These are phyloP conservation scores for Vaucheria bursata DNA, from an alignment of 352 stramenopile species.

Conservation along the genomic window DNA sequence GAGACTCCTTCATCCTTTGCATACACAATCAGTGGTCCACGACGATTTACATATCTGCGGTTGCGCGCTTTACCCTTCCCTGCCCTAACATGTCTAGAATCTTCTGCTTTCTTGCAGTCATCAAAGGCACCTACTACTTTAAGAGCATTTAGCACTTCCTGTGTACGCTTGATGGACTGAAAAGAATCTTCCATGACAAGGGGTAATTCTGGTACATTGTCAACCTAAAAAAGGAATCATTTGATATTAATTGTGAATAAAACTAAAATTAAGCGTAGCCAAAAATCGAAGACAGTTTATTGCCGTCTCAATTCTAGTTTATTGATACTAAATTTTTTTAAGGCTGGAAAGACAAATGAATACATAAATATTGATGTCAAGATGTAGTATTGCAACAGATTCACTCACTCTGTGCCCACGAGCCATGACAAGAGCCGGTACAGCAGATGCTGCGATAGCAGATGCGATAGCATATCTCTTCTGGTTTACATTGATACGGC, in stretches of 20 bases:
- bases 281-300: too few relatives aligned
- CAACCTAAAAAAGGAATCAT: constrained; percentile 11
- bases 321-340: too few relatives aligned
- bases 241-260: constrained; percentile 13
- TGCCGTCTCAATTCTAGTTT: too few relatives aligned
- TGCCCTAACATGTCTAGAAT: constrained; percentile 80
- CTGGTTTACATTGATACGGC: constrained; percentile 97
- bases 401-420: constrained; percentile 93
- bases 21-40: constrained; percentile 93
- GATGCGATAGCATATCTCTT: constrained; percentile 93
- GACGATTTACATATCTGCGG: constrained; percentile 86
- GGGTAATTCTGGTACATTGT: constrained; percentile 86
- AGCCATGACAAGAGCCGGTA: constrained; percentile 92
- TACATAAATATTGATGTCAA: too few relatives aligned
- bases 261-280: too few relatives aligned
- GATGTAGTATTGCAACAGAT: too few relatives aligned
- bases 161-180: constrained; percentile 86
- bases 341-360: too few relatives aligned
- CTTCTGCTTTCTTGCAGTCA: constrained; percentile 92
- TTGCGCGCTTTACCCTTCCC: constrained; percentile 98
- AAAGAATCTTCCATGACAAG: constrained; percentile 88
- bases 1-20: constrained; percentile 75
- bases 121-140: constrained; percentile 80
- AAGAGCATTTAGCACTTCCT: constrained; percentile 85
- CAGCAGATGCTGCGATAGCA: constrained; percentile 87